Evolutionary conservation across 139 green algal species (phyloP).

Genomic region (Tetratostichococcus sp.): DNA sequence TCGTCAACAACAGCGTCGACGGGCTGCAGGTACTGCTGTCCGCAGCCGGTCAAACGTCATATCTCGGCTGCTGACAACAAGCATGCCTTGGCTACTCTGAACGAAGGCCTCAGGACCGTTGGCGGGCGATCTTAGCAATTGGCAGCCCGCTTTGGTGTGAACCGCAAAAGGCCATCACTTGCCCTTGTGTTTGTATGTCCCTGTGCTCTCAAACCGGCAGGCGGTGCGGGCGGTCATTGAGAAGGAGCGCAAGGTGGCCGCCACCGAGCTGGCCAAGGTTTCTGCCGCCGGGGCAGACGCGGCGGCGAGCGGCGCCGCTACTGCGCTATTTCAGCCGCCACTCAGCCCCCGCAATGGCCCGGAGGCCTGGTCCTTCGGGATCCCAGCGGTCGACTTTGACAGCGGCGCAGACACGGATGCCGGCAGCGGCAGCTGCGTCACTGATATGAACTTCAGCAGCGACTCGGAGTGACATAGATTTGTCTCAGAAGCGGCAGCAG

Average conservation of each 20-base stretch:
- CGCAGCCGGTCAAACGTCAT: too few relatives aligned
- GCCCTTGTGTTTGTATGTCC: too few relatives aligned
- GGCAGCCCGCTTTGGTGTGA: too few relatives aligned
- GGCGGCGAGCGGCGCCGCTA: neutral
- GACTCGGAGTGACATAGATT: neutral
- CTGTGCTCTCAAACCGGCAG: too few relatives aligned
- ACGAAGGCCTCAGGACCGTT: too few relatives aligned
- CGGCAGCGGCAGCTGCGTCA: constrained; percentile 29
- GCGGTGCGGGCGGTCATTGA: constrained; percentile 26
- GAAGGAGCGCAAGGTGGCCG: constrained; percentile 9
- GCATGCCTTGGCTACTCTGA: too few relatives aligned
- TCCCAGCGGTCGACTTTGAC: constrained; percentile 25
- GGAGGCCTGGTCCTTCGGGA: neutral
- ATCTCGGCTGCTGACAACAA: too few relatives aligned
- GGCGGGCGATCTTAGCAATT: too few relatives aligned
- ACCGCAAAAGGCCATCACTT: too few relatives aligned
- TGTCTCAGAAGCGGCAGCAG: too few relatives aligned
- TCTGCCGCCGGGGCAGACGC: neutral
- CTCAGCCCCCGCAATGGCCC: neutral
- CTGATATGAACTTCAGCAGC: constrained; percentile 29
- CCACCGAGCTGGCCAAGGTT: neutral
- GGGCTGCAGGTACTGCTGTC: constrained; percentile 4
- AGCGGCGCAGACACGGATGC: constrained; percentile 18
- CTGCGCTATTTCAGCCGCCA: neutral
- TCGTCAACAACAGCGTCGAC: constrained; percentile 31